Conservation (phyloP, 2,329 filamentous ascomycete genomes). For the Penicillium crustosum region DNA sequence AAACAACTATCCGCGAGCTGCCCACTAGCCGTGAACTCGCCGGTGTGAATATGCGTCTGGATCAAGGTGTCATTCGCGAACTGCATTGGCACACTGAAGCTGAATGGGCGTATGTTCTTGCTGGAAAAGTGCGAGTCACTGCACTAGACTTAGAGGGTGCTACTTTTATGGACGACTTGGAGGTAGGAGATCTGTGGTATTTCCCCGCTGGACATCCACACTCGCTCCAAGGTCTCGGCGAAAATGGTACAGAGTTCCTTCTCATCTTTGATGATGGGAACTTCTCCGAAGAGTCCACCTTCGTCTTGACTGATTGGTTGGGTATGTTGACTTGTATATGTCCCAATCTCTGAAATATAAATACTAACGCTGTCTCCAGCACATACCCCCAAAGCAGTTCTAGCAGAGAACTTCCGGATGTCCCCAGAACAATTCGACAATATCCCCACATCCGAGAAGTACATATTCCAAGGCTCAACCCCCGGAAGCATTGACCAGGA, state of each 20-base stretch:
- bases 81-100: constrained; percentile 80
- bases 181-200: constrained; percentile 75
- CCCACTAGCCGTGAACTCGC: constrained; percentile 62
- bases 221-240: constrained; percentile 67
- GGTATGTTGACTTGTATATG: constrained; percentile 39
- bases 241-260: constrained; percentile 64
- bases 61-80: constrained; percentile 70
- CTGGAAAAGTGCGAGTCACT: constrained; percentile 69
- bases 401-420: constrained; percentile 72
- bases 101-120: constrained; percentile 74
- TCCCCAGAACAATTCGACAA: constrained; percentile 66
- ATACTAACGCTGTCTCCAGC: constrained; percentile 39
- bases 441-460: constrained; percentile 65
- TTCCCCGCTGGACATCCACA: constrained; percentile 75
- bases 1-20: constrained; percentile 53
- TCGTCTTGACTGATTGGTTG: constrained; percentile 72
- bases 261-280: constrained; percentile 60
- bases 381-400: constrained; percentile 69
- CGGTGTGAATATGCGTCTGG: constrained; percentile 76
- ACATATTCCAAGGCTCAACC: constrained; percentile 69
- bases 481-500: constrained; percentile 66
- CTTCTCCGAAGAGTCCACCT: constrained; percentile 66
- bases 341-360: too few relatives aligned
- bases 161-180: constrained; percentile 71
- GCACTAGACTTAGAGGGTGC: constrained; percentile 72